Conservation (phyloP, 345 rosid genomes). For the Stellera chamaejasme region DNA sequence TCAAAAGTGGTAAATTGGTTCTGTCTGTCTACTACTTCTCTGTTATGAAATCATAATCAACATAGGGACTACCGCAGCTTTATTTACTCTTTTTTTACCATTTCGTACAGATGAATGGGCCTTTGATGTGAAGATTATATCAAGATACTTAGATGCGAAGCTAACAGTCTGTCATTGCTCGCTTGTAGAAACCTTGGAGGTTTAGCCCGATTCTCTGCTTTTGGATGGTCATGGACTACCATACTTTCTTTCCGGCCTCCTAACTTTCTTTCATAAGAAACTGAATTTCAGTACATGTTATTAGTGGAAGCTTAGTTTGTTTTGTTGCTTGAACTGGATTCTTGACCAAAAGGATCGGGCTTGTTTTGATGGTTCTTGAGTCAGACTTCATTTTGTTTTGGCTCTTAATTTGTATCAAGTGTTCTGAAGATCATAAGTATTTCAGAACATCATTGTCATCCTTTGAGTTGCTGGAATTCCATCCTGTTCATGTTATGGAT, state of each 20-base stretch:
- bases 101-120: constrained; percentile 30
- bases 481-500: no score
- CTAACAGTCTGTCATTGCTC: constrained; percentile 62
- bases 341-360: no score
- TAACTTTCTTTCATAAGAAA: not conserved
- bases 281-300: no score
- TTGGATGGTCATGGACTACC: not conserved
- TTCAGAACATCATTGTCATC: no score
- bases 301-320: no score
- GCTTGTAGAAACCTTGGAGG: constrained; percentile 40
- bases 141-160: constrained; percentile 74
- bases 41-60: not conserved
- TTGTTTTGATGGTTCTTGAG: no score
- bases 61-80: not conserved
- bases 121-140: constrained; percentile 46
- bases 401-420: no score
- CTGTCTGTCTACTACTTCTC: not conserved
- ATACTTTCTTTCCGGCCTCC: not conserved
- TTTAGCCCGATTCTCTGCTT: constrained; percentile 16
- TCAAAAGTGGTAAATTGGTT: constrained; percentile 25
- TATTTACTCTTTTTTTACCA: constrained; percentile 4
- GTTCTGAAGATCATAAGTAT: no score
- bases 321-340: no score
- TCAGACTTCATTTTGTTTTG: no score
- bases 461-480: no score